Evolutionary conservation across 257 asterid genomes (phyloP).

Genomic region (Lantana camara): DNA sequence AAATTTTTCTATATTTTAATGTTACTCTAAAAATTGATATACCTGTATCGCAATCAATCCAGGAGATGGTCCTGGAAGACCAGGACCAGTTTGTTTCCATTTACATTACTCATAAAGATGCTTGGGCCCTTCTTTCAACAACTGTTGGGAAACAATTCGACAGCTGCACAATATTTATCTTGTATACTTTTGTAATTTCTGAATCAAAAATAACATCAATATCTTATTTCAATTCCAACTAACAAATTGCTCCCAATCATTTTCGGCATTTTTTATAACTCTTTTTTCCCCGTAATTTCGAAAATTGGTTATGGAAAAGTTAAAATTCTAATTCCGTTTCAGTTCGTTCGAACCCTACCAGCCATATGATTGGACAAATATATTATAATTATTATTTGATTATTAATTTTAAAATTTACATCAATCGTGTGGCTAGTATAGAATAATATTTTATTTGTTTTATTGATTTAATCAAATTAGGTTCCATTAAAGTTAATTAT

Average conservation of each 20-base stretch:
- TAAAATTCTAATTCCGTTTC: too few species aligned
- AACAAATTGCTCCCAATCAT: not conserved
- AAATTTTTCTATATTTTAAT: not conserved
- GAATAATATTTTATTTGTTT: too few species aligned
- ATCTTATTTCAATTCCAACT: not conserved
- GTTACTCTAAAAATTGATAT: not conserved
- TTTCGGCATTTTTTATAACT: not conserved
- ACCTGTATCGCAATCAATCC: slow-evolving; percentile 5
- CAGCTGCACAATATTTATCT: not conserved
- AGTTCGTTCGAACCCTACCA: too few species aligned
- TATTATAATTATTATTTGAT: too few species aligned
- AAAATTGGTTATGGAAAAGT: too few species aligned
- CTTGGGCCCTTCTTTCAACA: not conserved
- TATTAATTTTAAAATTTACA: too few species aligned
- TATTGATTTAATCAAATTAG: too few species aligned
- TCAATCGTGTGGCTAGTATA: too few species aligned
- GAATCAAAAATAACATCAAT: not conserved
- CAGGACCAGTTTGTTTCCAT: slow-evolving; percentile 23
- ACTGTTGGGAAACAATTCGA: slow-evolving; percentile 14
- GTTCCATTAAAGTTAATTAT: too few species aligned
- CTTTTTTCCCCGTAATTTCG: too few species aligned
- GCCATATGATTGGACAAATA: too few species aligned
- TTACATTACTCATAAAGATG: not conserved
- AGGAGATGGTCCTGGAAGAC: slow-evolving; percentile 21
- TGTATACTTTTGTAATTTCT: not conserved